phyloP scores from a whole-genome alignment of 2,329 filamentous ascomycete genomes.

The Geoglossum cookeanum region DNA sequence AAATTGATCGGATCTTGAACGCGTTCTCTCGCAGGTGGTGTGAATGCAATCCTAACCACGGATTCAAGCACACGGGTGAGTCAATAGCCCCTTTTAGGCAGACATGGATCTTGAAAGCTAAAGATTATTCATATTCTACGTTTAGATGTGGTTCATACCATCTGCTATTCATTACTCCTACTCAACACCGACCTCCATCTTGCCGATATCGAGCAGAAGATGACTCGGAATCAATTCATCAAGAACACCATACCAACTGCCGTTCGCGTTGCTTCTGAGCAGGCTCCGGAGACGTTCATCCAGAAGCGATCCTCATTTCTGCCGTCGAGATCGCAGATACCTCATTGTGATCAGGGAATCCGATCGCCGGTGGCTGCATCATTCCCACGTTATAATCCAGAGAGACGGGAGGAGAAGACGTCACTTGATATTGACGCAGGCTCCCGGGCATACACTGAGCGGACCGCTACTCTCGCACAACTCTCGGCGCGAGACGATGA shows the following conservation, averaged over 20 bases:
- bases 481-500: constrained; percentile 11
- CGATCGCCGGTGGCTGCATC: background rate
- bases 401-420: constrained; percentile 5
- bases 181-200: constrained; percentile 92
- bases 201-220: constrained; percentile 88
- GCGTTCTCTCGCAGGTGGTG: constrained; percentile 84
- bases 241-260: constrained; percentile 93
- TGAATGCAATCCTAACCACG: constrained; percentile 77
- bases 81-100: constrained; percentile 4
- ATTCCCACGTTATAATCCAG: background rate
- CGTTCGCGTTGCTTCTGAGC: constrained; percentile 52
- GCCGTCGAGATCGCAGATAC: background rate
- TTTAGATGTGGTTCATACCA: constrained; percentile 82
- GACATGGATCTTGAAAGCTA: background rate
- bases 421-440: constrained; percentile 16
- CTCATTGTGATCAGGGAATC: background rate
- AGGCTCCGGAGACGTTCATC: constrained; percentile 34
- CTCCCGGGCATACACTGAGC: constrained; percentile 7
- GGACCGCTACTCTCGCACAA: constrained; percentile 8
- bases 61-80: constrained; percentile 74
- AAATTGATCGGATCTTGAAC: constrained; percentile 85
- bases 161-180: constrained; percentile 87
- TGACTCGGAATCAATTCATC: constrained; percentile 87
- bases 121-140: constrained; percentile 10
- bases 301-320: constrained; percentile 1